These are phyloP conservation scores for Candolleomyces eurysporus DNA, from an alignment of 768 basidiomycete genomes.

Conservation along the genomic window DNA sequence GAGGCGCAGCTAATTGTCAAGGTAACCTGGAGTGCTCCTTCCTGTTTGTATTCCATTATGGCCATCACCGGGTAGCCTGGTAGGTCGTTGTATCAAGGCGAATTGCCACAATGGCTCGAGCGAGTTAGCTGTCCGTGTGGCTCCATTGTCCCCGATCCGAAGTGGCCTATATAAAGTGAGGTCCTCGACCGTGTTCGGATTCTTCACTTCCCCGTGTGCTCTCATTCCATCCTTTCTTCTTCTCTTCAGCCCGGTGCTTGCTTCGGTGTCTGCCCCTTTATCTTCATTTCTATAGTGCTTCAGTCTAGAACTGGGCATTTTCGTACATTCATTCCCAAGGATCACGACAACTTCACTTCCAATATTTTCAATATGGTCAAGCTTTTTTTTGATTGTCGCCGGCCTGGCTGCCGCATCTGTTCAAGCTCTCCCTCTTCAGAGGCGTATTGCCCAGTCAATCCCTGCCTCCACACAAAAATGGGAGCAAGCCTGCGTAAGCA, in stretches of 20 bases:
- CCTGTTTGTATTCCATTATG: too few species aligned
- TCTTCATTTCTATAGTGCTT: slow-evolving; percentile 7
- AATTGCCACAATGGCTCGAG: too few species aligned
- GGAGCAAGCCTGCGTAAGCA: slow-evolving; percentile 52
- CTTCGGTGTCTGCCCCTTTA: neutral
- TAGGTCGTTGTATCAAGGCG: too few species aligned
- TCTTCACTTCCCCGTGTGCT: slow-evolving; percentile 9
- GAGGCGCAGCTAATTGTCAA: too few species aligned
- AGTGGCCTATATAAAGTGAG: slow-evolving; percentile 4
- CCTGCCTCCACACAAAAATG: slow-evolving; percentile 45
- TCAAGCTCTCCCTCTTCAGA: slow-evolving; percentile 34
- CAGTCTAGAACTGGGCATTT: slow-evolving; percentile 11
- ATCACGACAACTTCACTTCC: neutral
- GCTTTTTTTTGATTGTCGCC: slow-evolving; percentile 26
- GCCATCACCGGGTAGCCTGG: too few species aligned
- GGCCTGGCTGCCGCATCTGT: slow-evolving; percentile 31
- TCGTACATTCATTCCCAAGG: slow-evolving; percentile 9
- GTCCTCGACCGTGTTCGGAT: slow-evolving; percentile 11
- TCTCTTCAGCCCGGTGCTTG: slow-evolving; percentile 29
- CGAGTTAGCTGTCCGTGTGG: too few species aligned
- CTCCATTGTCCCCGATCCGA: slow-evolving; percentile 1
- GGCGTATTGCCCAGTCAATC: slow-evolving; percentile 51
- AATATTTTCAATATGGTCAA: slow-evolving; percentile 22
- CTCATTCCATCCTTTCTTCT: slow-evolving; percentile 9
- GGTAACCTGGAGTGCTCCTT: too few species aligned